Conservation (phyloP, 2,329 filamentous ascomycete genomes). For the Chaetomiaceae sp. region DNA sequence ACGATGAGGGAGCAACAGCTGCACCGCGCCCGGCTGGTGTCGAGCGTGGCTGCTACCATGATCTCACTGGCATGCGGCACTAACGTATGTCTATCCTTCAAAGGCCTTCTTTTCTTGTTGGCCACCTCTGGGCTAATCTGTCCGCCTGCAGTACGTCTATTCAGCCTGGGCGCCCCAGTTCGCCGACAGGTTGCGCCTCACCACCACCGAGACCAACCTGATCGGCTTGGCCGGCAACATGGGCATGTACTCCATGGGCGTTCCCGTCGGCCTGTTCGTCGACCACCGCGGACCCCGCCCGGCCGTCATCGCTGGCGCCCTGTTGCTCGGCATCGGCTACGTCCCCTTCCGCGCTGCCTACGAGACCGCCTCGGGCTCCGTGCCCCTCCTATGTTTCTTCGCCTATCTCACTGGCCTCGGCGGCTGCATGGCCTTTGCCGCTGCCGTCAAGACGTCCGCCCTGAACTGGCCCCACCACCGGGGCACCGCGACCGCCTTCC, state of each 20-base stretch:
- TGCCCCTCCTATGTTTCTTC: slow-evolving; percentile 67
- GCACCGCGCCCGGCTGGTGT: slow-evolving; percentile 64
- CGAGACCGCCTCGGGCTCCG: slow-evolving; percentile 56
- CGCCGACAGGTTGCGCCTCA: slow-evolving; percentile 75
- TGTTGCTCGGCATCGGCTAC: slow-evolving; percentile 73
- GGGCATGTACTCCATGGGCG: slow-evolving; percentile 88
- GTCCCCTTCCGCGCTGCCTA: slow-evolving; percentile 79
- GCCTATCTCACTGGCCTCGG: slow-evolving; percentile 82
- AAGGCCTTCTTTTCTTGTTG: background rate
- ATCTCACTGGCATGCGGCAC: slow-evolving; percentile 89
- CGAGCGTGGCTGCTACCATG: slow-evolving; percentile 76
- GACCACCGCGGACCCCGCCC: slow-evolving; percentile 75
- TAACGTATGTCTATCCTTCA: slow-evolving; percentile 55
- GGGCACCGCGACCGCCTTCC: slow-evolving; percentile 90
- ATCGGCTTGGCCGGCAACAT: slow-evolving; percentile 82
- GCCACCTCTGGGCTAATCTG: background rate
- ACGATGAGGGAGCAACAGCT: slow-evolving; percentile 45
- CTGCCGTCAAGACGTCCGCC: slow-evolving; percentile 78
- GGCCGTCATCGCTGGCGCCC: slow-evolving; percentile 67
- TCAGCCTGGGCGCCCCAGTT: slow-evolving; percentile 97
- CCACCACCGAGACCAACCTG: slow-evolving; percentile 87
- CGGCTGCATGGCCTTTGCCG: slow-evolving; percentile 84
- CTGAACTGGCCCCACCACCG: slow-evolving; percentile 88
- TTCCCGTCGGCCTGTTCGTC: slow-evolving; percentile 82
- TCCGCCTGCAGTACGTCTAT: slow-evolving; percentile 75